Percentiles rank a stretch among this genome's conserved stretches.
phyloP scores from a whole-genome alignment of 2,329 filamentous ascomycete genomes.

The Fusarium ramigenum region DNA sequence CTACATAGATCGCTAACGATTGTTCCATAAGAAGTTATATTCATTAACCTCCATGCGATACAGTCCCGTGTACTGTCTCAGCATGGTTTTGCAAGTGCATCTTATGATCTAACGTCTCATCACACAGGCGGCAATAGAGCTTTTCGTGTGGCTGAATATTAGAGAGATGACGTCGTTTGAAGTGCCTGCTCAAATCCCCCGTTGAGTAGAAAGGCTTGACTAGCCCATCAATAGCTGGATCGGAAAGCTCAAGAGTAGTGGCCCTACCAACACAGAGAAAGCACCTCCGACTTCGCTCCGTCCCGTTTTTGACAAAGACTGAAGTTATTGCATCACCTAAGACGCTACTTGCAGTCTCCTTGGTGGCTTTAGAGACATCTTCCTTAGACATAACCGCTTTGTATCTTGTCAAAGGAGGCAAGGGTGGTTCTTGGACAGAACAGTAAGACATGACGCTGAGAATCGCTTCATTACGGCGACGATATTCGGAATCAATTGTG shows the following conservation, averaged over 20 bases:
- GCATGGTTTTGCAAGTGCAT: conserved; percentile 17
- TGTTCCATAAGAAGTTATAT: too few relatives aligned
- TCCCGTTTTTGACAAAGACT: neutral
- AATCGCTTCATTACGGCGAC: neutral
- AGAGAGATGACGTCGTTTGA: neutral
- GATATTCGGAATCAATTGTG: neutral
- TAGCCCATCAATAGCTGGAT: neutral
- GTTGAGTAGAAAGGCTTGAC: neutral
- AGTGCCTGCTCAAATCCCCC: conserved; percentile 1
- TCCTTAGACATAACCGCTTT: neutral
- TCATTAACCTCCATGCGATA: neutral
- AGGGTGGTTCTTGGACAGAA: neutral
- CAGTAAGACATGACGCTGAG: conserved; percentile 1
- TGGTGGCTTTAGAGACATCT: rapidly evolving
- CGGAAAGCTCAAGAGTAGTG: neutral
- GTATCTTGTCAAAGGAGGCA: neutral
- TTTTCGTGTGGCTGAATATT: neutral
- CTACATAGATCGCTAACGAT: too few relatives aligned
- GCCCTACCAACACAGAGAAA: conserved; percentile 1
- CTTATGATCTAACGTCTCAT: neutral
- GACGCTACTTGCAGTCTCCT: neutral
- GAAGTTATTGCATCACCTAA: neutral
- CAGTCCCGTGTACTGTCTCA: neutral
- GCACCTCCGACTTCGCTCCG: neutral
- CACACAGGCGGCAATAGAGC: neutral